Evolutionary conservation across 176 grass and related monocot species (phyloP), one percentile per base, ranked within the genome.

Genomic region (Oryza officinalis): DNA sequence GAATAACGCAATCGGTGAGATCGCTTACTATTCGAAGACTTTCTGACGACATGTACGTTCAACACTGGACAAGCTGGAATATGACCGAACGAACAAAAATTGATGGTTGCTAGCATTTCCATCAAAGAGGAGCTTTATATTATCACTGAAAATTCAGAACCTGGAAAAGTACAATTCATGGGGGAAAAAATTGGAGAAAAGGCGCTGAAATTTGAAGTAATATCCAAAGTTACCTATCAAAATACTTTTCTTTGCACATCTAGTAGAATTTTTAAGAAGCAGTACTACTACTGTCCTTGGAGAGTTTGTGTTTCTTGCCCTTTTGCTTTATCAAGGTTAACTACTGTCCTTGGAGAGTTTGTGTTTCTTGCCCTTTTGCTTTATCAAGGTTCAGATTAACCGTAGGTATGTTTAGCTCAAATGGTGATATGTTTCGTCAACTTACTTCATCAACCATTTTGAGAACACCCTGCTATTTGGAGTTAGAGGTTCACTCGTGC

Each of bases 41-140:
- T 35, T 41, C 54, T 33, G 76, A 69, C 4, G 17, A 59, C 15
- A 10, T 15, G 8, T n/a, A n/a, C n/a, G n/a, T 76, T 76, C 64
- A 84, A 57, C 63, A 32, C 26, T 18, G 65, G 83, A 78, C 49
- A 30, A 85, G 11, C 13, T 63, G 68, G 38, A 79, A 28, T 15
- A 17, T 22, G 14, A 28, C 27, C 1, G 15, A 22, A 80, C 0
- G 38, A 80, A 80, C 68, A 79, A 40, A 38, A 3, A 66, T 9
- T 10, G 0, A 66, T 74, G 57, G 41, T 54, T 49, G 23, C 11
- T 35, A 63, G 71, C 43, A 54, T 54, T 14, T 37, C 40, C 17
- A 54, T 22, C 6, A 22, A 54, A 22, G 4, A 20, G 17, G 13
- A 20, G 50, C 5, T 54, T 22, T 54, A 20, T 6, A 18, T 41